Evolutionary conservation across 73 alveolate genomes (phyloP), one percentile per base, ranked within the genome.

Genomic region (Paramecium octaurelia): DNA sequence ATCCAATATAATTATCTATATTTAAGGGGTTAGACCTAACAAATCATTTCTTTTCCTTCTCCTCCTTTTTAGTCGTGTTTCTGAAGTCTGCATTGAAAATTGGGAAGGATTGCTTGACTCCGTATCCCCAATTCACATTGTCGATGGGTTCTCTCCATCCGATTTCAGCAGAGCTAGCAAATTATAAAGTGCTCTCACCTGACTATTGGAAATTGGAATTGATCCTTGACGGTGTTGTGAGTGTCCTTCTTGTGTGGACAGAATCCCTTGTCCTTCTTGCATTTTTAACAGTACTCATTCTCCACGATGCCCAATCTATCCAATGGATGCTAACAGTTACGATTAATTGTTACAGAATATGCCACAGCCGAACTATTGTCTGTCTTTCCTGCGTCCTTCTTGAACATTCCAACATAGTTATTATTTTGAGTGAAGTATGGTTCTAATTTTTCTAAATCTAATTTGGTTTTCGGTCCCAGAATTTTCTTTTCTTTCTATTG

Each of bases 91-190:
- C 84, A 68, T 68, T 68, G 21, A 68, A 75, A 75, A n/a, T 40
- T n/a, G 42, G 59, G 48, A 75, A 75, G 3, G 57, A 34, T 10
- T 75, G 5, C 40, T 64, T 87, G 35, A 87, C 46, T 18, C 93
- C 93, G 40, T 87, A 87, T n/a, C 93, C 93, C 70, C 64, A 87
- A 59, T 87, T 87, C 14, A 68, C 48, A 69, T 87, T 77, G 29
- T 87, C 93, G 24, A 87, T 87, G 1, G 93, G 93, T 60, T 60
- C 46, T 87, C 87, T 60, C 93, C 93, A 87, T 42, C 93, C 93
- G 40, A 59, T 59, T 34, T 71, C 73, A 38, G 84, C 70, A 27
- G 80, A 36, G 23, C 93, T 87, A 14, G 4, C n/a, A 35, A 87
- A 21, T 20, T 40, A 24, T 20, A n/a, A 60, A 23, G 5, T 14